Conservation (phyloP, 1,284 basidiomycete genomes). For the Neonothopanus nambi region DNA sequence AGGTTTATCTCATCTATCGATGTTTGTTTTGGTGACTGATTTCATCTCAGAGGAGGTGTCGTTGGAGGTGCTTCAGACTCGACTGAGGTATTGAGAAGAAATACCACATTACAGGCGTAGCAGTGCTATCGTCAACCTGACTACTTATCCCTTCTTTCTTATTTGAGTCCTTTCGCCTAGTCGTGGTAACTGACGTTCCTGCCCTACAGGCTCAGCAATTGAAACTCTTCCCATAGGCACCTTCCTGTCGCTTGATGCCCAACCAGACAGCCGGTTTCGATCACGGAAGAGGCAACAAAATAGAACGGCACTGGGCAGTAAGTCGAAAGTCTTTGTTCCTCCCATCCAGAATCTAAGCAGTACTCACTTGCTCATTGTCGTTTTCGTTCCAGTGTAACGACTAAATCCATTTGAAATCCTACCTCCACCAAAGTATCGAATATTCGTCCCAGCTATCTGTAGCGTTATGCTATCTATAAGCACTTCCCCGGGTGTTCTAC, state of each 20-base stretch:
- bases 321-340: constrained; percentile 8
- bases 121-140: constrained; percentile 90
- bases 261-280: constrained; percentile 86
- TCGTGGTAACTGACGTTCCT: too few species aligned
- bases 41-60: constrained; percentile 65
- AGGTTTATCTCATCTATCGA: constrained; percentile 74
- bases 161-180: too few species aligned
- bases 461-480: constrained; percentile 51
- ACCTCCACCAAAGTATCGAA: constrained; percentile 84
- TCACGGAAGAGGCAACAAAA: constrained; percentile 81
- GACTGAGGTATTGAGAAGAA: constrained; percentile 64
- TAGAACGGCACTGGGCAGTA: constrained; percentile 98
- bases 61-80: too few species aligned
- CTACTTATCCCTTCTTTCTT: constrained; percentile 4
- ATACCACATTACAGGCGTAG: constrained; percentile 80
- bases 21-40: constrained; percentile 72
- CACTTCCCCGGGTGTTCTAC: constrained; percentile 37
- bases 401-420: constrained; percentile 78
- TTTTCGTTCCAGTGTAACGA: constrained; percentile 55
- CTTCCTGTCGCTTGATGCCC: constrained; percentile 84
- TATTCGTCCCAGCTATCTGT: constrained; percentile 80
- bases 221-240: constrained; percentile 84
- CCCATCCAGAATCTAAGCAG: too few species aligned
- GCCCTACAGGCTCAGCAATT: constrained; percentile 83
- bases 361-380: background rate